Evolutionary conservation across 2,329 filamentous ascomycete species (phyloP), one percentile per base, ranked within the genome.

Genomic region (Chaetomium strumarium): DNA sequence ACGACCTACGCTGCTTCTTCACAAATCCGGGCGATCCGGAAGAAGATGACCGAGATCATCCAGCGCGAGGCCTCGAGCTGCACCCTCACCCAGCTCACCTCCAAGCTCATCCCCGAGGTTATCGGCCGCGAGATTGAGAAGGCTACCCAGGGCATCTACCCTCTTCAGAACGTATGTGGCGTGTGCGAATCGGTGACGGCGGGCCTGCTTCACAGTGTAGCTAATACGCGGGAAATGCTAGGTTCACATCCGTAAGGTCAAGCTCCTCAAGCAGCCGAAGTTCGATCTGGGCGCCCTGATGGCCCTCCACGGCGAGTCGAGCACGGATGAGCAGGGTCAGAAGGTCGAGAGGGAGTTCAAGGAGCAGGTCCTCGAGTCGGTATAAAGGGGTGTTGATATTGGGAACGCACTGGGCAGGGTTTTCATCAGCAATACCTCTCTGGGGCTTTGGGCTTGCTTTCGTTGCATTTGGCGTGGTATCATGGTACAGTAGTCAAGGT

Each of bases 41-140:
- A 91, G 84, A 97, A 99, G 90, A 99, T 99, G 93, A 88, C 84
- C 62, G 93, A 99, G 78, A 97, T 99, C 77, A 97, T 99, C 76
- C 84, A 88, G 76, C 88, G 91, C 68, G 93, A 99, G 82, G 93
- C 93, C 60, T 83, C 88, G 66, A 89, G 82, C 80, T 95, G 90
- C 85, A 95, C 90, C 62, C 85, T 99, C 64, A 86, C 88, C 67
- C 92, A 97, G 83, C 86, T 99, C 67, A 96, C 90, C 71, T 88
- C 89, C 73, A 99, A 99, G 86, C 85, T 99, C 68, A 97, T 99
- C 72, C 93, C 93, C 62, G 93, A 99, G 81, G 93, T 97, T 66
- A 97, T 99, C 74, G 93, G 93, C 67, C 91, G 93, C 71, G 93
- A 97, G 82, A 99, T 99, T 66, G 93, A 99, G 86, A 99, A 99